Percentiles rank a stretch among this genome's conserved stretches.
Evolutionary conservation across 1,139 yeast species (phyloP).

Genomic region (Arxiozyma bovina): DNA sequence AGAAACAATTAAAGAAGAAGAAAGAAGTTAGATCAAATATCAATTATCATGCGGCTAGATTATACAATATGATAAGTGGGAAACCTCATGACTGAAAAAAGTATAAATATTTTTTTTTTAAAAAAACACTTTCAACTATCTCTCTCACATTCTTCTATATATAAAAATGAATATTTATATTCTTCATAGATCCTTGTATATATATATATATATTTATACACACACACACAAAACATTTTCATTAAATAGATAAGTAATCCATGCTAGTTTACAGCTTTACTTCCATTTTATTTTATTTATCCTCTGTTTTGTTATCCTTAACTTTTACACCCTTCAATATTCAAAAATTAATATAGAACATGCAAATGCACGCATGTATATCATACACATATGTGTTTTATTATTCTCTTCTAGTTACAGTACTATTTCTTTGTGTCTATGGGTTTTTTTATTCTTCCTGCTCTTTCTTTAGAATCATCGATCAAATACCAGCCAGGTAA

Average conservation of each 20-base stretch:
- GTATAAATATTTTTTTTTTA: not conserved
- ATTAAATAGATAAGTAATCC: not conserved
- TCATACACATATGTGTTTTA: not conserved
- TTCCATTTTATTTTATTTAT: too few species aligned
- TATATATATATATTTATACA: conserved; percentile 2
- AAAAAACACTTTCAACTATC: not conserved
- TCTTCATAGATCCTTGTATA: not conserved
- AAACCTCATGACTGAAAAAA: conserved; percentile 52
- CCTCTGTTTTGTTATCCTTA: too few species aligned
- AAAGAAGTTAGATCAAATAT: conserved; percentile 28
- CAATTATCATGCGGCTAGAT: conserved; percentile 77
- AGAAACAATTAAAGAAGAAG: conserved; percentile 25
- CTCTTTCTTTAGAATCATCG: conserved; percentile 28
- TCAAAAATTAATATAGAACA: not conserved
- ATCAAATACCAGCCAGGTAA: conserved; percentile 31
- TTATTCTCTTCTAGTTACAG: not conserved
- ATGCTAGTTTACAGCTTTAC: not conserved
- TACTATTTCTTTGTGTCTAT: not conserved
- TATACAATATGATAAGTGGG: conserved; percentile 71
- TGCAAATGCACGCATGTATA: not conserved
- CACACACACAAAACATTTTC: not conserved
- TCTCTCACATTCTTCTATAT: not conserved
- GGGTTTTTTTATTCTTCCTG: conserved; percentile 23
- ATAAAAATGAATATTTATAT: conserved; percentile 9
- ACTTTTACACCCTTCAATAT: too few species aligned